Base-by-base conservation (phyloP, 495 filamentous ascomycete genomes). In the Daldinia bambusicola region DNA sequence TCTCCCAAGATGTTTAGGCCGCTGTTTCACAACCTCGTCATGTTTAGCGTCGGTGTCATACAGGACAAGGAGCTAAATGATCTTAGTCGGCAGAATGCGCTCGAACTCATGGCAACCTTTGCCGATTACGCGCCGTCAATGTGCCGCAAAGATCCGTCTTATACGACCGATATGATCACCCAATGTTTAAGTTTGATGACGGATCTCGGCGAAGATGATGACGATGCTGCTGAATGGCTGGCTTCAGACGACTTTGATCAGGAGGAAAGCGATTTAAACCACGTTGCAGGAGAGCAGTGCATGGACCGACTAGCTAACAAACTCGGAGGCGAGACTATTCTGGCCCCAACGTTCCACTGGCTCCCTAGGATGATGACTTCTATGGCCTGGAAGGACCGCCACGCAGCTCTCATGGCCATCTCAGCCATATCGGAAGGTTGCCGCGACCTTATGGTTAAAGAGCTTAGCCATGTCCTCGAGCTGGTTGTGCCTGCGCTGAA, bases 111-210 rank as follows among this genome's bases (percentile, higher is more conserved):
- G 91, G 95, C 94, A 31, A 99, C 96, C 1, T 99, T 99, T 80
- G 95, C 96, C 66, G 96, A 99, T 72, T 94, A 95, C 70, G 90
- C 90, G 1, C 92, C 96, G 10, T 88, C 89, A 31, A 97, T 98
- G 90, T 98, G 95, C 84, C 90, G 89, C 78, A 98, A 98, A 74
- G 93, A 99, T 75, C 78, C 91, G 4, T 90, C 88, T 14, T 99
- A 96, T 79, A 95, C 94, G 7, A 87, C 85, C 57, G 93, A 97
- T 68, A 99, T 99, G 96, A 94, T 99, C 72, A 98, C 94, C 0
- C 96, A 99, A 80, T 99, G 96, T 77, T 83, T 99, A 69, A 98
- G 95, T 70, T 80, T 99, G 74, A 98, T 99, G 96, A 99, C 96
- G n/a, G 96, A 99, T 79, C 90, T 99, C 67, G 96, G 95, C 38